Evolutionary conservation across 495 filamentous ascomycete species (phyloP).

Genomic region (Talaromyces borbonicus): DNA sequence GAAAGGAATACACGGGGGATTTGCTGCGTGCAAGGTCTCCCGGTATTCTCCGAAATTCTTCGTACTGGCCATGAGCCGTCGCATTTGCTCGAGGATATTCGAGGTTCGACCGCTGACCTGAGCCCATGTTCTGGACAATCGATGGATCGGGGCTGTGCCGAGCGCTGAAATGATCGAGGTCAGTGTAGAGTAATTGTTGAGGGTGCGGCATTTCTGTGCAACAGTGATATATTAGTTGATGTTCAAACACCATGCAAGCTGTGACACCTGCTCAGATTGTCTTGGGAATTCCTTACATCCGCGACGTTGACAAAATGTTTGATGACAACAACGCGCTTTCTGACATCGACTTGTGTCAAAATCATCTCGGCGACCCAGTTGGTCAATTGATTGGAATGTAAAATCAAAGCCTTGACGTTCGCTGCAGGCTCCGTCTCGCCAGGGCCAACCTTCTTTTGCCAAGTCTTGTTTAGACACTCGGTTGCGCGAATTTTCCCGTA

Average conservation of each 20-base stretch:
- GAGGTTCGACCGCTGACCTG: conserved; percentile 79
- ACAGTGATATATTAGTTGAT: conserved; percentile 13
- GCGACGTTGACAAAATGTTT: conserved; percentile 96
- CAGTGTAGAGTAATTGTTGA: conserved; percentile 96
- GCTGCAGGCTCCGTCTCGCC: conserved; percentile 81
- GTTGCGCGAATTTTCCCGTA: conserved; percentile 93
- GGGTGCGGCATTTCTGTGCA: conserved; percentile 85
- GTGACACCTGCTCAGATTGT: too few species aligned
- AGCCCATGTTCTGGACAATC: conserved; percentile 88
- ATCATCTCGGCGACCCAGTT: conserved; percentile 99
- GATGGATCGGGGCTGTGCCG: conserved; percentile 87
- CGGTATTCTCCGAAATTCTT: conserved; percentile 98
- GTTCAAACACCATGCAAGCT: conserved; percentile 2
- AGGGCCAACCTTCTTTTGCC: conserved; percentile 83
- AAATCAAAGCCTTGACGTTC: conserved; percentile 91
- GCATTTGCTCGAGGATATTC: conserved; percentile 76
- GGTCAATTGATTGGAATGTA: conserved; percentile 96
- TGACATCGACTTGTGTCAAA: conserved; percentile 81
- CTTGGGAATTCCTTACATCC: conserved; percentile 65
- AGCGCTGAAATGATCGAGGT: conserved; percentile 98
- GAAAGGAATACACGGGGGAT: conserved; percentile 96
- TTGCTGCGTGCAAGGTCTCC: conserved; percentile 81
- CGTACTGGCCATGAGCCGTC: conserved; percentile 88
- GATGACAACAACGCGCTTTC: conserved; percentile 92
- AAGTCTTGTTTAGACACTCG: conserved; percentile 95